A percentile compares a stretch with the other conserved stretches of the same genome.
Evolutionary conservation across 2,329 filamentous ascomycete genomes (phyloP).

Genomic region (Corynespora cassiicola): DNA sequence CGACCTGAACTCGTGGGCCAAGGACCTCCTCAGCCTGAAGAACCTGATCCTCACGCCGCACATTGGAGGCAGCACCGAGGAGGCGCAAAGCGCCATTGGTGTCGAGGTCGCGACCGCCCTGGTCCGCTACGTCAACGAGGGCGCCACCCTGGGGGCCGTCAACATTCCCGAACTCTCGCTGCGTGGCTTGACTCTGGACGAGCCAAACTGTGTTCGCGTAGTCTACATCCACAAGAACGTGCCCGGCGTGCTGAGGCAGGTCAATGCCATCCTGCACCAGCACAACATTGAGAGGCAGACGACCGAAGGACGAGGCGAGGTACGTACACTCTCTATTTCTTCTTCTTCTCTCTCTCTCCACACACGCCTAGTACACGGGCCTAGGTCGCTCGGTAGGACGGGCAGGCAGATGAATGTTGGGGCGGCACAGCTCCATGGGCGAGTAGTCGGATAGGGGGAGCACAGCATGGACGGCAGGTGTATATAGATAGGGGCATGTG

Average conservation of each 20-base stretch:
- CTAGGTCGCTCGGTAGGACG: too few relatives aligned
- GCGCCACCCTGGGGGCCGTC: constrained; percentile 87
- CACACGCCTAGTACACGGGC: background rate
- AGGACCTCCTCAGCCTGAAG: constrained; percentile 82
- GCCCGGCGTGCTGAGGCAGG: constrained; percentile 90
- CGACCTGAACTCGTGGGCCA: constrained; percentile 80
- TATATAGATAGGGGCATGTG: too few relatives aligned
- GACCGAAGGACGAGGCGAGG: constrained; percentile 91
- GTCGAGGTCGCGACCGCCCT: constrained; percentile 89
- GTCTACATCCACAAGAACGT: constrained; percentile 98
- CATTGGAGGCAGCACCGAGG: constrained; percentile 96
- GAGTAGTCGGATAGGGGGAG: too few relatives aligned
- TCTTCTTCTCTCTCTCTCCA: background rate
- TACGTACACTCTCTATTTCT: constrained; percentile 49
- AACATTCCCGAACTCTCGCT: constrained; percentile 96
- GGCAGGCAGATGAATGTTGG: too few relatives aligned
- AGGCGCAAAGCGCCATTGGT: constrained; percentile 95
- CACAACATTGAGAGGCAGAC: constrained; percentile 99
- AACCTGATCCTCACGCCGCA: constrained; percentile 97
- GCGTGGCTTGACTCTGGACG: constrained; percentile 86
- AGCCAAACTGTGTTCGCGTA: constrained; percentile 87
- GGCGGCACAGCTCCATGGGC: too few relatives aligned
- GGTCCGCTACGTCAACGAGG: constrained; percentile 94
- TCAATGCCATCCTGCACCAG: constrained; percentile 92
- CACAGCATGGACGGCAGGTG: too few relatives aligned